Conservation (phyloP, 2,329 filamentous ascomycete species). For the Botrytis pseudocinerea region DNA sequence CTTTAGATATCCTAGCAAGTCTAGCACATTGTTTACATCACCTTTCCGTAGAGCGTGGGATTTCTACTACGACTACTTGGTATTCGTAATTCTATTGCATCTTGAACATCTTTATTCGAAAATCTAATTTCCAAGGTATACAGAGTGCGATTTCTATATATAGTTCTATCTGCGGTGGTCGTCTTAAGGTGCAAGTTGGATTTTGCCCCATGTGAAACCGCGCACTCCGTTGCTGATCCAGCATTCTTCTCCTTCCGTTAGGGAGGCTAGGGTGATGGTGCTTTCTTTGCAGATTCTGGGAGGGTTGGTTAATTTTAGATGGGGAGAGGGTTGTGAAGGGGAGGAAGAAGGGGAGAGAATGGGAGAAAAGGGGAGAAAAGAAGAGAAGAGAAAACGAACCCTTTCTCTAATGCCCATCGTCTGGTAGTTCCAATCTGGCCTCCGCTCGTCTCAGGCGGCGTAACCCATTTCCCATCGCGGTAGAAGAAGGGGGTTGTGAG, state of each 20-base stretch:
- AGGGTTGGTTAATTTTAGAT: background rate
- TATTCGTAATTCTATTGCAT: background rate
- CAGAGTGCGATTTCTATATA: no score
- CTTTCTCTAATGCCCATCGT: conserved; percentile 74
- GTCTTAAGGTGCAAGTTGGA: conserved; percentile 28
- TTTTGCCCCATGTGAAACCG: conserved; percentile 64
- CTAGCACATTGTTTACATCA: background rate
- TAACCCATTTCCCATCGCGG: conserved; percentile 73
- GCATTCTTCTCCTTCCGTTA: conserved; percentile 73
- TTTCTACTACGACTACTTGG: background rate
- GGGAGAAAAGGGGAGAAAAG: background rate
- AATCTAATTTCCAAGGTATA: no score
- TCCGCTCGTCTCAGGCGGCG: conserved; percentile 73
- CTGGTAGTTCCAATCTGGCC: conserved; percentile 82
- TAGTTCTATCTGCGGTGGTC: background rate
- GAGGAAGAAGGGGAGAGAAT: background rate
- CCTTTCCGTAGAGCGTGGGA: background rate
- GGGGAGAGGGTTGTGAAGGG: background rate
- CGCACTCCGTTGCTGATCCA: conserved; percentile 89
- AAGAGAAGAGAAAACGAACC: conserved; percentile 43
- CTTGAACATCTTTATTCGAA: no score
- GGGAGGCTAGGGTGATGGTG: conserved; percentile 56
- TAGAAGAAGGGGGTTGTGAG: conserved; percentile 81
- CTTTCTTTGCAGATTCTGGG: conserved; percentile 63
- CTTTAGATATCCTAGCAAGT: background rate